Percentiles rank a stretch among this genome's conserved stretches.
Evolutionary conservation across 2,329 filamentous ascomycete genomes (phyloP).

Genomic region (Epicoccum nigrum): DNA sequence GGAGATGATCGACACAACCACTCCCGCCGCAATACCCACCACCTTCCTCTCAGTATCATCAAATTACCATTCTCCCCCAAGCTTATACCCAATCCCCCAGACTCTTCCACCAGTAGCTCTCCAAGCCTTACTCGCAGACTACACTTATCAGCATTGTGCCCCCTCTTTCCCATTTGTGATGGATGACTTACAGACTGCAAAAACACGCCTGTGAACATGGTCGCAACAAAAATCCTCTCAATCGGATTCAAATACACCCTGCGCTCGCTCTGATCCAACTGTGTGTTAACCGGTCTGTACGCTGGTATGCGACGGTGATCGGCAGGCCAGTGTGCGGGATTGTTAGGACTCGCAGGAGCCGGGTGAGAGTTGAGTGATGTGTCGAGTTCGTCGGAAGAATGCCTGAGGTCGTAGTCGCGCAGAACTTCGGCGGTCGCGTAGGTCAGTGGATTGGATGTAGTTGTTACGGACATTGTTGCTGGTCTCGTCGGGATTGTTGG

Average conservation of each 20-base stretch:
- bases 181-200: constrained; percentile 51
- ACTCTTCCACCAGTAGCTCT: constrained; percentile 57
- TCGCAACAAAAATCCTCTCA: constrained; percentile 56
- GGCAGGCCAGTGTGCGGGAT: constrained; percentile 53
- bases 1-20: too few relatives aligned
- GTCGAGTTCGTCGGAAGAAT: constrained; percentile 43
- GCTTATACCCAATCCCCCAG: constrained; percentile 57
- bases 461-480: constrained; percentile 53
- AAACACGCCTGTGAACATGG: constrained; percentile 59
- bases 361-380: constrained; percentile 37
- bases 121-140: constrained; percentile 57
- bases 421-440: constrained; percentile 48
- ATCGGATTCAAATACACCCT: constrained; percentile 52
- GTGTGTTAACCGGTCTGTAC: constrained; percentile 54
- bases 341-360: constrained; percentile 36
- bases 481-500: constrained; percentile 5
- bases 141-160: not conserved
- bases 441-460: constrained; percentile 48
- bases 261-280: constrained; percentile 52
- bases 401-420: constrained; percentile 56
- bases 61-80: constrained; percentile 60
- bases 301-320: constrained; percentile 56
- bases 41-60: too few relatives aligned
- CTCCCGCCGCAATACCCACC: too few relatives aligned
- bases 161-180: not conserved